A percentile compares a stretch with the other conserved stretches of the same genome.
These are phyloP conservation scores for Pseudevernia furfuracea DNA, from an alignment of 495 filamentous ascomycete genomes.

Conservation along the genomic window DNA sequence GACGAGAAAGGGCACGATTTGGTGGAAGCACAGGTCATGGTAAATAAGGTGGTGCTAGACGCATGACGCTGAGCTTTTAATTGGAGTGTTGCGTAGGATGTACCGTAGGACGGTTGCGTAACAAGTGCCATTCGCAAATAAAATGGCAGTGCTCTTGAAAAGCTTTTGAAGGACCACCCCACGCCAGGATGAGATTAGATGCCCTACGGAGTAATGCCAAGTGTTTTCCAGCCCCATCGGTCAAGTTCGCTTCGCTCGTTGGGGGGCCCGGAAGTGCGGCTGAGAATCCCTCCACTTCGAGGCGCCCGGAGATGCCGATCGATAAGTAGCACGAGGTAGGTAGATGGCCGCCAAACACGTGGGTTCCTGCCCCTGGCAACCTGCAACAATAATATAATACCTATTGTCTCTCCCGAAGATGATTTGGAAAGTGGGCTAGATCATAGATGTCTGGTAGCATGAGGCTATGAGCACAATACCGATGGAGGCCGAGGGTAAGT, in stretches of 20 bases:
- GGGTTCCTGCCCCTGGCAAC: no score
- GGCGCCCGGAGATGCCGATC: background rate
- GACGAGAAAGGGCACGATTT: slow-evolving; percentile 16
- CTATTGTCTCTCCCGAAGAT: no score
- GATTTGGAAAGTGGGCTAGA: no score
- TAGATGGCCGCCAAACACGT: no score
- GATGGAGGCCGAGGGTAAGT: no score
- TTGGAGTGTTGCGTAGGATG: background rate
- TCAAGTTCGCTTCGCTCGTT: background rate
- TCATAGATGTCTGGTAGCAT: background rate
- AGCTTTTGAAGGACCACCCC: background rate
- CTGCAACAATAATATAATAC: background rate
- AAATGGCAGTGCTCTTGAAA: no score
- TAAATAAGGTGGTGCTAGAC: background rate
- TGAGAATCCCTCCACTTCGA: background rate
- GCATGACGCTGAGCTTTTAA: background rate
- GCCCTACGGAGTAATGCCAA: no score
- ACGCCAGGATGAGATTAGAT: background rate
- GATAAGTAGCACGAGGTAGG: no score
- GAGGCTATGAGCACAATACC: no score
- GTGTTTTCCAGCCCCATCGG: background rate
- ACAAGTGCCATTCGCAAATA: background rate
- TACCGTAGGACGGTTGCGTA: background rate
- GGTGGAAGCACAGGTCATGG: background rate
- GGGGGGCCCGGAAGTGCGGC: background rate